Evolutionary conservation across 1,284 basidiomycete genomes (phyloP).

Genomic region (Amylostereum chailletii): DNA sequence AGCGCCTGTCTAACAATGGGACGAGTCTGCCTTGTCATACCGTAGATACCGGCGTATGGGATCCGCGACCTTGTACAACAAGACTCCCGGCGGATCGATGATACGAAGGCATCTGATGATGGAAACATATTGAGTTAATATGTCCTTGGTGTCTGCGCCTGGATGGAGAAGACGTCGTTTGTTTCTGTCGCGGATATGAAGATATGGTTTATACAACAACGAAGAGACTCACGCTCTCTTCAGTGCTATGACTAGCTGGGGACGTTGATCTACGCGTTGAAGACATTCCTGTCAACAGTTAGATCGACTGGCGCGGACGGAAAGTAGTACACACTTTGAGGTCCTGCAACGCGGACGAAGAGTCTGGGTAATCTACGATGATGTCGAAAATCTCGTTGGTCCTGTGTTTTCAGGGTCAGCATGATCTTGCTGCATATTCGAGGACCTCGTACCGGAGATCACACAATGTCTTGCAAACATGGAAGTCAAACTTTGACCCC

Average conservation of each 20-base stretch:
- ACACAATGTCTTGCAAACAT: slow-evolving; percentile 82
- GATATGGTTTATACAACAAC: slow-evolving; percentile 11
- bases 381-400: slow-evolving; percentile 92
- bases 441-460: slow-evolving; percentile 60
- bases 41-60: slow-evolving; percentile 84
- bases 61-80: slow-evolving; percentile 87
- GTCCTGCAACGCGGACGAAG: slow-evolving; percentile 80
- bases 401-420: slow-evolving; percentile 27
- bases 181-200: slow-evolving; percentile 43
- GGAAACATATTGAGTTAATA: slow-evolving; percentile 89
- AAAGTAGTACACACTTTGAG: slow-evolving; percentile 49
- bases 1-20: slow-evolving; percentile 3
- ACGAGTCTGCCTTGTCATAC: slow-evolving; percentile 24
- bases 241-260: slow-evolving; percentile 59
- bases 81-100: slow-evolving; percentile 86
- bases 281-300: slow-evolving; percentile 53
- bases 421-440: background rate
- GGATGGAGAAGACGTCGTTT: slow-evolving; percentile 88
- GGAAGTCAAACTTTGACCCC: slow-evolving; percentile 83
- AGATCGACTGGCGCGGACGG: slow-evolving; percentile 1
- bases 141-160: slow-evolving; percentile 90
- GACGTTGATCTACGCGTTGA: slow-evolving; percentile 69
- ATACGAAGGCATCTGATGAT: slow-evolving; percentile 89
- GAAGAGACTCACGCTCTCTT: slow-evolving; percentile 51
- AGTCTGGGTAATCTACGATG: slow-evolving; percentile 90